Evolutionary conservation across 1,284 basidiomycete genomes (phyloP), one percentile per base, ranked within the genome.

Genomic region (Apiotrichum laibachii): DNA sequence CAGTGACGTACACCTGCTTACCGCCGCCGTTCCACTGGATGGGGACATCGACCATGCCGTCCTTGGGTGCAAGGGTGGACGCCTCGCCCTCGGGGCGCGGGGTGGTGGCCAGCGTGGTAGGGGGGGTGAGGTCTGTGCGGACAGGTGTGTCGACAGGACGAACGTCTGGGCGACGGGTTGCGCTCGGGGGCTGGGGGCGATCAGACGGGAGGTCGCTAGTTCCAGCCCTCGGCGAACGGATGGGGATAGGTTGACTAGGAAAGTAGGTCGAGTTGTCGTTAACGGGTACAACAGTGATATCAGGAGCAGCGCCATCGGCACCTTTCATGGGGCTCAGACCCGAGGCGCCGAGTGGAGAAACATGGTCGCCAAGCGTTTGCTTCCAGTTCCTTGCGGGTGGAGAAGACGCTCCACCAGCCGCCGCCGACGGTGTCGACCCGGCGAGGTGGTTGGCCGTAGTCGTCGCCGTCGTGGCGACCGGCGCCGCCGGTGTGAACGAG

Each of bases 1-100:
- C 83, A 0, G 82, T 83, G 7, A 85, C 82, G 62, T 78, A 83
- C 6, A 84, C 83, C 44, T 73, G 71, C 61, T 77, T 78, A 15
- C 79, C 79, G 9, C 78, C 77, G 49, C 76, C 77, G 19, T 69
- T 75, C 79, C 79, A 80, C 44, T 71, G 69, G n/a, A 76, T 65
- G 4, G 73, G 71, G 9, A 76, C 74, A 57, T 69, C 67, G 12
- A 76, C 74, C 50, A 72, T 50, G 1, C 72, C 73, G 59, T 75
- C 73, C 33, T 68, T 56, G 33, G 54, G 50, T 31, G 58, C 46
- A n/a, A 33, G 45, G 33, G 34, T 55, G n/a, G 53, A 13, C 5
- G 22, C 50, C 11, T 46, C 45, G 33, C 50, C 54, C n/a, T 33
- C 39, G 11, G 62, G 61, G 52, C 62, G 56, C 10, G 73, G 71